Evolutionary conservation across 345 rosid species (phyloP).

Genomic region (Dipteronia dyeriana): DNA sequence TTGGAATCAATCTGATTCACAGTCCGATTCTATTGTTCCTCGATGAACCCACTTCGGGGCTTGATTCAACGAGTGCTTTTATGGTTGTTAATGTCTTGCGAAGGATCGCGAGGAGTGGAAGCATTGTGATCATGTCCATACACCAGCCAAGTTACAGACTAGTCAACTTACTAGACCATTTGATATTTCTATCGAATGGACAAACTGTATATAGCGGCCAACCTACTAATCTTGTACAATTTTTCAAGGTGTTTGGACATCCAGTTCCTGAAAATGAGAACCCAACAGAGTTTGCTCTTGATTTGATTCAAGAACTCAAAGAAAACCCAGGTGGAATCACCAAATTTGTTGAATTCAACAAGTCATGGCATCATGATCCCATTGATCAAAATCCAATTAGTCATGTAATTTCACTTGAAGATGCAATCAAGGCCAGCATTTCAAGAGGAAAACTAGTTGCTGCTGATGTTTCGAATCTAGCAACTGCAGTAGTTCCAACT

Average conservation of each 20-base stretch:
- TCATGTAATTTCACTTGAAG: slow-evolving; percentile 1
- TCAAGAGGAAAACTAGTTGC: slow-evolving; percentile 16
- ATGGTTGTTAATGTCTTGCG: slow-evolving; percentile 41
- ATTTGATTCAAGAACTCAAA: slow-evolving; percentile 32
- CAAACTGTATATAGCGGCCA: slow-evolving; percentile 29
- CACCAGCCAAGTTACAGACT: slow-evolving; percentile 44
- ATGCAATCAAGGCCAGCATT: slow-evolving; percentile 20
- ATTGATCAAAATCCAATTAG: no score
- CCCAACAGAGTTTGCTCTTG: slow-evolving; percentile 37
- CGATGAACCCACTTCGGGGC: slow-evolving; percentile 44
- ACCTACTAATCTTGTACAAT: slow-evolving; percentile 22
- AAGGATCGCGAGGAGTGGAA: slow-evolving; percentile 40
- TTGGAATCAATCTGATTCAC: slow-evolving; percentile 33
- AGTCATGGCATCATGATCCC: background rate
- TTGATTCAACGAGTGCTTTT: slow-evolving; percentile 42
- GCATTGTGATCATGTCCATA: slow-evolving; percentile 41
- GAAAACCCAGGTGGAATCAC: slow-evolving; percentile 12
- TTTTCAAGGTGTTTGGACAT: slow-evolving; percentile 31
- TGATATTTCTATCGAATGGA: slow-evolving; percentile 37
- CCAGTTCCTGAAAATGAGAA: slow-evolving; percentile 30
- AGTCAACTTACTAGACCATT: slow-evolving; percentile 27
- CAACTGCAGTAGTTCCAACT: slow-evolving; percentile 28
- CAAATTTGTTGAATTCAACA: slow-evolving; percentile 7
- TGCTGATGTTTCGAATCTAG: background rate
- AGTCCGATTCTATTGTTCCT: slow-evolving; percentile 34